Conservation (phyloP, 768 basidiomycete species). For the Daedaleopsis nitida region DNA sequence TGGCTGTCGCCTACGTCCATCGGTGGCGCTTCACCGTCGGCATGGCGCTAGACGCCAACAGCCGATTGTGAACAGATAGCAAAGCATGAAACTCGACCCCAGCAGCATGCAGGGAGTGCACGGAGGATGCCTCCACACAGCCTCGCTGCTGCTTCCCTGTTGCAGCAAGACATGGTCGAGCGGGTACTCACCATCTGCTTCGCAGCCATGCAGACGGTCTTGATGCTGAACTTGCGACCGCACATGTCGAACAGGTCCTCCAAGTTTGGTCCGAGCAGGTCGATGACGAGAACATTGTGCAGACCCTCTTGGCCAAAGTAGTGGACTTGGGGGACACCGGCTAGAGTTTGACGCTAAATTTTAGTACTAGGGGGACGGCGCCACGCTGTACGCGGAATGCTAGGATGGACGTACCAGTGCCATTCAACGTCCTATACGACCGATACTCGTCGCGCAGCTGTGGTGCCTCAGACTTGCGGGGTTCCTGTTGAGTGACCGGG, state of each 20-base stretch:
- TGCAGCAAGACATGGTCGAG: not conserved
- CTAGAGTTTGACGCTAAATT: constrained; percentile 43
- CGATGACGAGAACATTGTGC: constrained; percentile 94
- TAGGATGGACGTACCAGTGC: constrained; percentile 65
- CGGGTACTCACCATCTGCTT: constrained; percentile 87
- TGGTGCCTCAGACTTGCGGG: constrained; percentile 96
- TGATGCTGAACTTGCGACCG: constrained; percentile 94
- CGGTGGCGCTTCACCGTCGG: constrained; percentile 2
- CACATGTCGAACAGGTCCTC: constrained; percentile 99
- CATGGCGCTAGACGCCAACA: constrained; percentile 7
- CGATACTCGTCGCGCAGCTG: constrained; percentile 97
- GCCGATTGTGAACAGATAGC: constrained; percentile 8
- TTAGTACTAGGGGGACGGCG: not conserved
- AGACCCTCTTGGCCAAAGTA: constrained; percentile 99
- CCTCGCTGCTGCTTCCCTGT: not conserved
- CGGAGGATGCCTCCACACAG: not conserved
- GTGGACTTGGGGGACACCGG: constrained; percentile 96
- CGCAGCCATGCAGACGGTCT: constrained; percentile 98
- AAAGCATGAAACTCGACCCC: constrained; percentile 1
- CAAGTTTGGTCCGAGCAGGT: constrained; percentile 94
- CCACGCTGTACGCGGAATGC: constrained; percentile 4
- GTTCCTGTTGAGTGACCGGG: constrained; percentile 56
- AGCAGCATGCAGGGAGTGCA: constrained; percentile 1
- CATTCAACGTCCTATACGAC: constrained; percentile 92
- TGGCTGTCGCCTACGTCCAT: not conserved